Base-by-base conservation (phyloP, 2,329 filamentous ascomycete genomes). In the Fusarium marasasianum region DNA sequence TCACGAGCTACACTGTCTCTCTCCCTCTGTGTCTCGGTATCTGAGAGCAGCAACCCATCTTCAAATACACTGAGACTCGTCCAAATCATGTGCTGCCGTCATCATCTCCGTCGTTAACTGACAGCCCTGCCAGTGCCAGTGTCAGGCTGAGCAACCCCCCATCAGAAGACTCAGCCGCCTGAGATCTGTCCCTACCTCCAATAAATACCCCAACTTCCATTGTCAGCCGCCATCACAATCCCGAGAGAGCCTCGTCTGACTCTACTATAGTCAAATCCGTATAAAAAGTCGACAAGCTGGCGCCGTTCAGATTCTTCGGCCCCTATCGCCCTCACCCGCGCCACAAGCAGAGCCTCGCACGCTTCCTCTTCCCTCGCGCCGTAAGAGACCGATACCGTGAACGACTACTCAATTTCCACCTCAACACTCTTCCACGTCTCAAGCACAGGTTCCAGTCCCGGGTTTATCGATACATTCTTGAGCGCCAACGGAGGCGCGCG, bases 381-480 rank as follows among this genome's bases (percentile, higher is more conserved):
- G 79, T 89, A 62, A 89, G 89, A 80, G 87, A 89, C 71, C 89
- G 87, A 75, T 91, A 91, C 77, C 91, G 90, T 80, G 89, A 91
- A 68, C 89, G 88, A 70, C 86, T 96, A 61, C 87, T 91, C 76
- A 86, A 87, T 74, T 91, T 98, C 81, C 93, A 91, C 72, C 89
- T 94, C 87, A 90, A 95, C 77, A 93, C 90, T 10, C 82, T 97
- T 31, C 93, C 94, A 18, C 85, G 87, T 57, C 88, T 94, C 77
- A 93, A 92, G 78, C 90, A 92, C 80, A 87, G 88, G 60, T 84
- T 94, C 14, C 94, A 97, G 83, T 91, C 91, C 43, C 90, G 91
- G 63, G 90, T 98, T 73, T 97, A 96, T 80, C 88, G 88, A 51
- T 93, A 92, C 72, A 87, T 97, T 64, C 84, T 95, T 71, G 86